These are phyloP conservation scores for Tardiomyces depauwii DNA, from an alignment of 1,139 yeast genomes.

Conservation along the genomic window DNA sequence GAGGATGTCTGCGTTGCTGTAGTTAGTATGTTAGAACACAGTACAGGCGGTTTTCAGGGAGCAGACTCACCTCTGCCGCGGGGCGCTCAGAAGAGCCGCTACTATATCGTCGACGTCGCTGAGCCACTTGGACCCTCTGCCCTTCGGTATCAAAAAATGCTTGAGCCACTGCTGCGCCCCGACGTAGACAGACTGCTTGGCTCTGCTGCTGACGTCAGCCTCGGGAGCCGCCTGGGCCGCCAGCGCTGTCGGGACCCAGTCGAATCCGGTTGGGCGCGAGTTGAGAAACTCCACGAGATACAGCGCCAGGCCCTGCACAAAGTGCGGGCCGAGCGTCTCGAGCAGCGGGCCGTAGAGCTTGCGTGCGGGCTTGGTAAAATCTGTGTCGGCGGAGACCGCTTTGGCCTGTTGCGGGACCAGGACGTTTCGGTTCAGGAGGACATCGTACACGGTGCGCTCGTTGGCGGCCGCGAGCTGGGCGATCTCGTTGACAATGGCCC, in stretches of 20 bases:
- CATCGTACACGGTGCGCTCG: conserved; percentile 15
- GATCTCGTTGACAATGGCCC: conserved; percentile 11
- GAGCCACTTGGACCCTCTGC: not conserved
- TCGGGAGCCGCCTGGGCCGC: not conserved
- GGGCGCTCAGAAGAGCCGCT: not conserved
- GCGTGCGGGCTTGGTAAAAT: not conserved
- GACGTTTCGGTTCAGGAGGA: conserved; percentile 19
- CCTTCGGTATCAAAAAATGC: not conserved
- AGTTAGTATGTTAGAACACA: too few relatives aligned
- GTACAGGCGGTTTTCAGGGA: not conserved
- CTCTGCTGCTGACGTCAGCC: not conserved
- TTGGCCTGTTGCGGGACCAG: conserved; percentile 14
- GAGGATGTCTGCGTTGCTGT: not conserved
- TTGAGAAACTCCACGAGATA: not conserved
- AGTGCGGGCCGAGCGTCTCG: not conserved
- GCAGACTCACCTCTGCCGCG: not conserved
- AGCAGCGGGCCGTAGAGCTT: not conserved
- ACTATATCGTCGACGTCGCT: not conserved
- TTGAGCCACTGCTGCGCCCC: not conserved
- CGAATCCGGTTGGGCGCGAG: not conserved
- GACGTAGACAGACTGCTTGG: not conserved
- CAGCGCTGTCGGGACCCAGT: not conserved
- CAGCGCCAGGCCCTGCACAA: not conserved
- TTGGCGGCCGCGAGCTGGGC: conserved; percentile 6
- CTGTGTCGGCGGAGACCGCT: not conserved